Evolutionary conservation across 192 early-diverging fungal genomes (phyloP).

Genomic region (Ambispora gerdemannii): DNA sequence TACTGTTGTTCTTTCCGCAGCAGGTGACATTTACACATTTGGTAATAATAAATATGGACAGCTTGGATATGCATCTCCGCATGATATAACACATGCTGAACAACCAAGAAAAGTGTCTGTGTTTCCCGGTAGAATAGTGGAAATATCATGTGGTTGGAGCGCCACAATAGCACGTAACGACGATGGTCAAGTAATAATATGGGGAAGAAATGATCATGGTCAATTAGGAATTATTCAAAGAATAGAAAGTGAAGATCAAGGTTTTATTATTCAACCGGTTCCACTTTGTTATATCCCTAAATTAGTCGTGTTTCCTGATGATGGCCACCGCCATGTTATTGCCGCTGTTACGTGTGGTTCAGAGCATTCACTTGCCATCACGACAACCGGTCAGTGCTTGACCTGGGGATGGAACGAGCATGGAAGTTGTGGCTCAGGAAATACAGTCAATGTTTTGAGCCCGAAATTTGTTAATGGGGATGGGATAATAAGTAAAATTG

Average conservation of each 20-base stretch:
- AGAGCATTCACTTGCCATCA: slow-evolving; percentile 66
- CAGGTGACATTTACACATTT: slow-evolving; percentile 48
- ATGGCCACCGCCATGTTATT: slow-evolving; percentile 26
- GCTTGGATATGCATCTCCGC: slow-evolving; percentile 39
- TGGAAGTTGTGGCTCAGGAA: slow-evolving; percentile 73
- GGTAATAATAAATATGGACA: slow-evolving; percentile 69
- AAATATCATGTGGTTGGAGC: slow-evolving; percentile 62
- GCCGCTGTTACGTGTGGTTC: slow-evolving; percentile 62
- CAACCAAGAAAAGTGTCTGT: slow-evolving; percentile 26
- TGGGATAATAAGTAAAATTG: slow-evolving; percentile 12
- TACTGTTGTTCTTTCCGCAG: slow-evolving; percentile 47
- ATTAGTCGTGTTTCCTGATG: slow-evolving; percentile 25
- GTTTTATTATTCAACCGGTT: slow-evolving; percentile 16
- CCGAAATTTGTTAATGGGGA: slow-evolving; percentile 7
- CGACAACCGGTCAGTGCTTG: slow-evolving; percentile 42
- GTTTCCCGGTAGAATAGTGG: slow-evolving; percentile 31
- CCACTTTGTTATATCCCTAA: slow-evolving; percentile 19
- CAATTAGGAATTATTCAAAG: slow-evolving; percentile 51
- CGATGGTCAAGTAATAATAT: slow-evolving; percentile 44
- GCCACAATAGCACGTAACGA: slow-evolving; percentile 40
- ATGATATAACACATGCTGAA: slow-evolving; percentile 12
- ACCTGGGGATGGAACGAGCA: slow-evolving; percentile 97
- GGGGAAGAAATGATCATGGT: slow-evolving; percentile 77
- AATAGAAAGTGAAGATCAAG: neutral
- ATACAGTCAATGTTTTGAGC: slow-evolving; percentile 26